Evolutionary conservation across 345 rosid species (phyloP).

Genomic region (Excoecaria cochinchinensis): DNA sequence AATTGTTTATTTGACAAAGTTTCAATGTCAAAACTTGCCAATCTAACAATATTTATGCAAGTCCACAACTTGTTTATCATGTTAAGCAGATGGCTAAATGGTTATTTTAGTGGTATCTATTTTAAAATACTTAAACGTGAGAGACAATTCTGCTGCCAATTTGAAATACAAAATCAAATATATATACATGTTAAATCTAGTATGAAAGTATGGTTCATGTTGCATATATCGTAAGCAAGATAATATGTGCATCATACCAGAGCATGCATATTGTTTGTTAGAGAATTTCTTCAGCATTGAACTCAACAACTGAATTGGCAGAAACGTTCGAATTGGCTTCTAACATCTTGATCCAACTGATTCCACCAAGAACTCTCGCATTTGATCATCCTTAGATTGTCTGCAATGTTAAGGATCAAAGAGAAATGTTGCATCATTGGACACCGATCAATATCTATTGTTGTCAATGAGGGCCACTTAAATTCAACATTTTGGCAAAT

Average conservation of each 20-base stretch:
- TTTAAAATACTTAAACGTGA: too few species aligned
- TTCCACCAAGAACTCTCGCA: conserved; percentile 13
- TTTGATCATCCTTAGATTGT: neutral
- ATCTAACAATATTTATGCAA: neutral
- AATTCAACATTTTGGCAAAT: neutral
- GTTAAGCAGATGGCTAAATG: neutral
- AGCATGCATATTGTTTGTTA: too few species aligned
- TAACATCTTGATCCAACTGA: neutral
- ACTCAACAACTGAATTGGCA: neutral
- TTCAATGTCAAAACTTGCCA: neutral
- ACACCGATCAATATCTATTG: neutral
- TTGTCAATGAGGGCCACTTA: conserved; percentile 9
- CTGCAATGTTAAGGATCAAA: neutral
- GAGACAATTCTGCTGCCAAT: neutral
- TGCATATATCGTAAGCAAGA: neutral
- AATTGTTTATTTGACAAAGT: neutral
- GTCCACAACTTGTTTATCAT: neutral
- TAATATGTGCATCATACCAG: neutral
- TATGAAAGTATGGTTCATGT: neutral
- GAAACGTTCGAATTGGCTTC: neutral
- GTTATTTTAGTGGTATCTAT: neutral
- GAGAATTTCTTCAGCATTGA: neutral
- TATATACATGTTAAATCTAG: neutral
- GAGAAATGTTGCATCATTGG: neutral
- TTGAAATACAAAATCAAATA: neutral